These are phyloP conservation scores for Striga hermonthica DNA, from an alignment of 305 asterid species.

Conservation along the genomic window DNA sequence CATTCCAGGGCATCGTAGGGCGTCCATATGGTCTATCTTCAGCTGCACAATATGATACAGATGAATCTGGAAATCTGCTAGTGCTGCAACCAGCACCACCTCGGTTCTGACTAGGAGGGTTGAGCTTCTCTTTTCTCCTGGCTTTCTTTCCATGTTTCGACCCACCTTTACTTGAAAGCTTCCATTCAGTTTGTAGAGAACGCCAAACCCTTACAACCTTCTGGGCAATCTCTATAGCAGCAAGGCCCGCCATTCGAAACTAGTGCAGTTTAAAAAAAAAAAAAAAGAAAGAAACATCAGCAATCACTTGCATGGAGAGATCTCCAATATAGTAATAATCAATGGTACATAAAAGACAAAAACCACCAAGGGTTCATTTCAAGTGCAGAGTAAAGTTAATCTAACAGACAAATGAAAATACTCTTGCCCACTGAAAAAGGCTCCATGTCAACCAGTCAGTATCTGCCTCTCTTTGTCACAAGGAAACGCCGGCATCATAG, in stretches of 20 bases:
- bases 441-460: slow-evolving; percentile 16
- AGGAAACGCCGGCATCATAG: background rate
- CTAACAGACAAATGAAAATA: slow-evolving; percentile 9
- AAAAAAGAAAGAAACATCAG: slow-evolving; percentile 1
- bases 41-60: slow-evolving; percentile 42
- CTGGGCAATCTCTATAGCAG: slow-evolving; percentile 96
- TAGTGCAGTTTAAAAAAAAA: slow-evolving; percentile 42
- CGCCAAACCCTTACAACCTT: slow-evolving; percentile 93
- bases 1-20: slow-evolving; percentile 77
- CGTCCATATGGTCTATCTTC: slow-evolving; percentile 77
- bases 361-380: slow-evolving; percentile 24
- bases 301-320: slow-evolving; percentile 29
- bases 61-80: slow-evolving; percentile 65
- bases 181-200: slow-evolving; percentile 80
- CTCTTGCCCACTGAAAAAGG: slow-evolving; percentile 6
- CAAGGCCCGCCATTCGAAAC: slow-evolving; percentile 99
- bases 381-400: slow-evolving; percentile 17
- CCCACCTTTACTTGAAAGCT: slow-evolving; percentile 66
- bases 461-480: background rate
- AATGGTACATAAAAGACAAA: slow-evolving; percentile 9
- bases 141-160: slow-evolving; percentile 67
- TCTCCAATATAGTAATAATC: slow-evolving; percentile 13
- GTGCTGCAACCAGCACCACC: slow-evolving; percentile 99
- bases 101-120: slow-evolving; percentile 74
- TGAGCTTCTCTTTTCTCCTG: slow-evolving; percentile 67